phyloP scores from a whole-genome alignment of 2,329 filamentous ascomycete species.

The Tolypocladium guangdongense region DNA sequence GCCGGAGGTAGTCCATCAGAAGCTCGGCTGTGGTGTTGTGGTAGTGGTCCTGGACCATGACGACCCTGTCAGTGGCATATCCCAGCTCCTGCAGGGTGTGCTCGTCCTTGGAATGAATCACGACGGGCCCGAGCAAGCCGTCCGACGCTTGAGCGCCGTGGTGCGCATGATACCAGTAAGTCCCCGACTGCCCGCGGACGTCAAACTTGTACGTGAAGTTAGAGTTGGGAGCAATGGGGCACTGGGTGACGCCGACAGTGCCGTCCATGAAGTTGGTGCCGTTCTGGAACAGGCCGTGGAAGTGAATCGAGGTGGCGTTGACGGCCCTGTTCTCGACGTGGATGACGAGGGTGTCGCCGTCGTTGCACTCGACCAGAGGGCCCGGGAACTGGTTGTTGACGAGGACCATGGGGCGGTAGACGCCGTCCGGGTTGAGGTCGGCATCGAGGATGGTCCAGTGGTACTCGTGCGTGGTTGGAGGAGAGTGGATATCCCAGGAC shows the following conservation, averaged over 20 bases:
- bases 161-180: slow-evolving; percentile 55
- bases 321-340: slow-evolving; percentile 56
- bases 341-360: slow-evolving; percentile 61
- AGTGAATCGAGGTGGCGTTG: slow-evolving; percentile 61
- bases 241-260: slow-evolving; percentile 55
- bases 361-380: slow-evolving; percentile 60
- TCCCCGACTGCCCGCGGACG: slow-evolving; percentile 38
- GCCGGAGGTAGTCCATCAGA: slow-evolving; percentile 42
- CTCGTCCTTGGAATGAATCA: slow-evolving; percentile 49
- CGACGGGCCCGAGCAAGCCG: slow-evolving; percentile 54
- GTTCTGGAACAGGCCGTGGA: slow-evolving; percentile 69
- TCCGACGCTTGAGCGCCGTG: slow-evolving; percentile 55
- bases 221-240: slow-evolving; percentile 50
- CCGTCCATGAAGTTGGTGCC: slow-evolving; percentile 69
- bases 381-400: slow-evolving; percentile 69
- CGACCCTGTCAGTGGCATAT: slow-evolving; percentile 39
- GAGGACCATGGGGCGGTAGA: slow-evolving; percentile 48
- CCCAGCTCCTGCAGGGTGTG: slow-evolving; percentile 12
- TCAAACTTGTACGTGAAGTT: slow-evolving; percentile 59
- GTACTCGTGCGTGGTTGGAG: slow-evolving; percentile 42
- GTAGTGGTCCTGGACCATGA: slow-evolving; percentile 67
- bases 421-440: slow-evolving; percentile 48
- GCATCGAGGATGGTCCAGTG: slow-evolving; percentile 50
- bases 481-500: slow-evolving; percentile 42
- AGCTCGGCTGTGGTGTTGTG: slow-evolving; percentile 44